phyloP scores from a whole-genome alignment of 1,139 yeast genomes.

The Yamadazyma triangularis region DNA sequence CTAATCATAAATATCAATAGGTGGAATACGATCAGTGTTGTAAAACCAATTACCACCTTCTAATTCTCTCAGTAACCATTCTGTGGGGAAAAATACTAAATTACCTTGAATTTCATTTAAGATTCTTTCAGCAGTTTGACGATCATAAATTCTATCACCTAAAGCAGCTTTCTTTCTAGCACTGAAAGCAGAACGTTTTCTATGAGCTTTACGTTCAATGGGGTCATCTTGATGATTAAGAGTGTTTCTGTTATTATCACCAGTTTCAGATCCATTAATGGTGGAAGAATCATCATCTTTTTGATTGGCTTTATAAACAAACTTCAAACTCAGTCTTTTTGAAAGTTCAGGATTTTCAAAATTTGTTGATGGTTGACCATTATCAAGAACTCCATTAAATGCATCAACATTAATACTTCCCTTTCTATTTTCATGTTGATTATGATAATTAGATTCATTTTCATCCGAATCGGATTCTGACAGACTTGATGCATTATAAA shows the following conservation, averaged over 20 bases:
- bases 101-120: slow-evolving; percentile 81
- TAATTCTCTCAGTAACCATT: slow-evolving; percentile 84
- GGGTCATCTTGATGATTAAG: background rate
- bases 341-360: slow-evolving; percentile 17
- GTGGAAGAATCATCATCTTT: slow-evolving; percentile 3
- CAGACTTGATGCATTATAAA: slow-evolving; percentile 8
- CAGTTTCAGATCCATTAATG: slow-evolving; percentile 4
- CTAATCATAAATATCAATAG: slow-evolving; percentile 91
- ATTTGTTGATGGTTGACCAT: slow-evolving; percentile 29
- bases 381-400: slow-evolving; percentile 38
- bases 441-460: slow-evolving; percentile 2
- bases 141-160: slow-evolving; percentile 58
- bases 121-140: slow-evolving; percentile 71
- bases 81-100: slow-evolving; percentile 82
- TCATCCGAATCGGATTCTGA: slow-evolving; percentile 11
- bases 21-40: slow-evolving; percentile 90
- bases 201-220: slow-evolving; percentile 15
- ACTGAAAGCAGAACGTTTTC: slow-evolving; percentile 21
- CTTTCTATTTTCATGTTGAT: background rate
- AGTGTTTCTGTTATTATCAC: slow-evolving; percentile 1
- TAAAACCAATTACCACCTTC: slow-evolving; percentile 94
- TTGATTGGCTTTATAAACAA: slow-evolving; percentile 6
- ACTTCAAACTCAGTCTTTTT: slow-evolving; percentile 7
- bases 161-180: slow-evolving; percentile 38
- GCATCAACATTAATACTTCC: slow-evolving; percentile 17